Percentiles rank a stretch among this genome's conserved stretches.
These are phyloP conservation scores for Astrephomene gubernaculifera DNA, from an alignment of 139 green algal species.

Conservation along the genomic window DNA sequence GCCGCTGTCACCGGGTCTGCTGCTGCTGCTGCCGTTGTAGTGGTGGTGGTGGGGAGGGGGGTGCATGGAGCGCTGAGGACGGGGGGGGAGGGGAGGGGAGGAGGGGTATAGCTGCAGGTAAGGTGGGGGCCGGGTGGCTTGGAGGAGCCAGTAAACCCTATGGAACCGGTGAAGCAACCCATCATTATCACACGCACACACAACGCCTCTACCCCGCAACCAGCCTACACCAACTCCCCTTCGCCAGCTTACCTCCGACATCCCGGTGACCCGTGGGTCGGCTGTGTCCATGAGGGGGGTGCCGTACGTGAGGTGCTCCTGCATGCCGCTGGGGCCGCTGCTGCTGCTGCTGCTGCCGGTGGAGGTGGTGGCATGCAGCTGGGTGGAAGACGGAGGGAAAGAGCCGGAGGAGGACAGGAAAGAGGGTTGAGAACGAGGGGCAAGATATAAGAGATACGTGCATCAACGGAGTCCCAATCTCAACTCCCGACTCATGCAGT, in stretches of 20 bases:
- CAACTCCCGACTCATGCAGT: too few relatives aligned
- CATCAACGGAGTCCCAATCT: too few relatives aligned
- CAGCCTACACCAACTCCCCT: neutral
- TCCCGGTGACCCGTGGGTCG: slow-evolving; percentile 17
- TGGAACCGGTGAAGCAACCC: neutral
- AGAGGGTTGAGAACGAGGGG: too few relatives aligned
- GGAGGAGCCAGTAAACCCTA: too few relatives aligned
- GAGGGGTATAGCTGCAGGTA: neutral
- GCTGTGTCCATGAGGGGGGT: slow-evolving; percentile 29
- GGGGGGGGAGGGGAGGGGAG: neutral
- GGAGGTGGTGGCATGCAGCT: neutral
- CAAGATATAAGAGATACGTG: too few relatives aligned
- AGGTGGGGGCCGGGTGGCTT: too few relatives aligned
- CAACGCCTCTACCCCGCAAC: neutral
- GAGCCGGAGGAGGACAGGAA: neutral
- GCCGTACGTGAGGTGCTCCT: slow-evolving; percentile 27
- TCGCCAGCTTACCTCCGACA: neutral
- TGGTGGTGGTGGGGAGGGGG: slow-evolving; percentile 2
- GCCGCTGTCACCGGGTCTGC: too few relatives aligned
- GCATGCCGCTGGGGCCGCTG: neutral
- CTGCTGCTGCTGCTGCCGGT: neutral
- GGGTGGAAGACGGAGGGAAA: neutral
- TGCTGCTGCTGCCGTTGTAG: neutral
- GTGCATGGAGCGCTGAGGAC: neutral
- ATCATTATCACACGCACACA: neutral